Evolutionary conservation across 148 eudicot species (phyloP).

Genomic region (Nepenthes gracilis): DNA sequence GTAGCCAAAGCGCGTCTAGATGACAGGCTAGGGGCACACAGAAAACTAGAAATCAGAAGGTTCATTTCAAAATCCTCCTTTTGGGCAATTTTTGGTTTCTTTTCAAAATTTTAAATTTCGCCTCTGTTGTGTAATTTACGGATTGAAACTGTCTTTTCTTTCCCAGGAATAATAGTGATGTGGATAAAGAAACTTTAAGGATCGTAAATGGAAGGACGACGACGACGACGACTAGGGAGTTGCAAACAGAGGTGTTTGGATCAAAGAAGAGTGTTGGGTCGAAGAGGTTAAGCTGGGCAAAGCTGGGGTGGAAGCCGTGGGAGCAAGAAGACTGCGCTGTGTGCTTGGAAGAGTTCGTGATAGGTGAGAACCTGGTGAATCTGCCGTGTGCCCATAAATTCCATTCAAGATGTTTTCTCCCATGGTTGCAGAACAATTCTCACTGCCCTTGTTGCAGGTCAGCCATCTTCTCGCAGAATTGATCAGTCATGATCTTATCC

Average conservation of each 20-base stretch:
- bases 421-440: constrained; percentile 55
- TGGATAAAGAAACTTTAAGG: constrained; percentile 10
- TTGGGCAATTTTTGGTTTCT: background rate
- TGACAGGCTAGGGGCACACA: constrained; percentile 38
- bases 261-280: constrained; percentile 6
- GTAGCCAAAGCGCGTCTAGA: constrained; percentile 67
- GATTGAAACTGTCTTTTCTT: background rate
- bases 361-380: constrained; percentile 37
- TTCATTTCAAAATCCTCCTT: background rate
- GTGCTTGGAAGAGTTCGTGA: constrained; percentile 52
- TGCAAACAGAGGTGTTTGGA: constrained; percentile 17
- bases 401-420: constrained; percentile 58
- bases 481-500: too few relatives aligned
- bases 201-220: constrained; percentile 5
- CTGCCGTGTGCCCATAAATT: constrained; percentile 58
- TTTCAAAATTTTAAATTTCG: background rate
- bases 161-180: constrained; percentile 10
- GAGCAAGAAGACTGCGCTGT: constrained; percentile 67
- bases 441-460: constrained; percentile 83
- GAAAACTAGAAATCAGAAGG: constrained; percentile 28
- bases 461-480: constrained; percentile 9
- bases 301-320: constrained; percentile 34
- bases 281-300: constrained; percentile 11
- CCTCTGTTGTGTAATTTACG: background rate
- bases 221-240: background rate